Percentiles rank a stretch among this genome's conserved stretches.
Conservation (phyloP, 2,329 filamentous ascomycete species). For the Calonectria hawksworthii region DNA sequence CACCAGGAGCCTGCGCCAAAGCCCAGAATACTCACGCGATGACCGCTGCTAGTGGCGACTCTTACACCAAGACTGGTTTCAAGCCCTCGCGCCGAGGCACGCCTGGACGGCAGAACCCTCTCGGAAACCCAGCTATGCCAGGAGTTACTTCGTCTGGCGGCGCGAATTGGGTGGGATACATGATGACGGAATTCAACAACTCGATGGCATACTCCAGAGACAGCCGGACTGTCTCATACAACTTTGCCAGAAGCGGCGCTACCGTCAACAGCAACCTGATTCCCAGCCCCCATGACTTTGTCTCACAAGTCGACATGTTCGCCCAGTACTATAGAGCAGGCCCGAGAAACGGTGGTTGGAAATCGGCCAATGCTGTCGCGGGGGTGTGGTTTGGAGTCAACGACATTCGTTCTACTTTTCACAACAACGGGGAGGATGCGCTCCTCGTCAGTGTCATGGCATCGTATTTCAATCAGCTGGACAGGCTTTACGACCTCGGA, state of each 20-base stretch:
- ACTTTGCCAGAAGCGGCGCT: slow-evolving; percentile 16
- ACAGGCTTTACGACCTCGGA: slow-evolving; percentile 11
- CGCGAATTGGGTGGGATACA: slow-evolving; percentile 12
- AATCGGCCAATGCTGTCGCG: neutral
- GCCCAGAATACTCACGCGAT: neutral
- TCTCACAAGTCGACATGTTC: neutral
- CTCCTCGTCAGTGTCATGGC: neutral
- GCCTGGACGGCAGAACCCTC: slow-evolving; percentile 2
- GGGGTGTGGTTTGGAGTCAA: slow-evolving; percentile 22
- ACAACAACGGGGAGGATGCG: neutral
- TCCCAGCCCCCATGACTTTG: neutral
- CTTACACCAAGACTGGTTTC: slow-evolving; percentile 21
- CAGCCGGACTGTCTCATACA: slow-evolving; percentile 13
- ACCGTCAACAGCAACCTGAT: slow-evolving; percentile 15
- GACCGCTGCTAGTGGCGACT: slow-evolving; percentile 5
- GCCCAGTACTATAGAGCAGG: neutral
- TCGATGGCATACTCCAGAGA: neutral
- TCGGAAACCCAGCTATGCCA: slow-evolving; percentile 7
- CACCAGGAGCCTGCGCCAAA: neutral
- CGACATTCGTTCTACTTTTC: slow-evolving; percentile 14
- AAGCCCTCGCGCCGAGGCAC: neutral
- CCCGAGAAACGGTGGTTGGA: neutral
- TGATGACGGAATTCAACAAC: slow-evolving; percentile 16
- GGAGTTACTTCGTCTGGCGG: slow-evolving; percentile 16
- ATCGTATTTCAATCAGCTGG: slow-evolving; percentile 10